These are phyloP conservation scores for Irpex lacteus DNA, from an alignment of 1,284 basidiomycete genomes.

Conservation along the genomic window DNA sequence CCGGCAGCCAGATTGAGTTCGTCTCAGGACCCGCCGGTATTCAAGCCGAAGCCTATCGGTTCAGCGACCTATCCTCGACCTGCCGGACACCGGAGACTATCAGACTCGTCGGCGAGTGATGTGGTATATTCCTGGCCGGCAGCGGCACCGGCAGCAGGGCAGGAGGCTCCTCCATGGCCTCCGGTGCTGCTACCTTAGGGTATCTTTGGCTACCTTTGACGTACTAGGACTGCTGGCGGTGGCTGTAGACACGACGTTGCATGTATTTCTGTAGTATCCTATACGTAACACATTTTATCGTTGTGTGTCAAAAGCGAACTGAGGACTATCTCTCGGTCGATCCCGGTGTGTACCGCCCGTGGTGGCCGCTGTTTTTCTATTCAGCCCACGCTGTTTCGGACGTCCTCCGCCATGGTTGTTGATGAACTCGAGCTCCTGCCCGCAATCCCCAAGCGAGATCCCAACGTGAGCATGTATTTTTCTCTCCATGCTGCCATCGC, in stretches of 20 bases:
- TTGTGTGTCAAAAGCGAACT: background rate
- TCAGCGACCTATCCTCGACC: background rate
- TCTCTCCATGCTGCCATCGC: background rate
- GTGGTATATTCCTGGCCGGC: background rate
- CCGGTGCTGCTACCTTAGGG: background rate
- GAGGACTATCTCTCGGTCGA: background rate
- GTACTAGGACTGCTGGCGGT: background rate
- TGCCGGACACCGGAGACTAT: background rate
- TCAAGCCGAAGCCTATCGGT: conserved; percentile 4
- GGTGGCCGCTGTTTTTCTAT: background rate
- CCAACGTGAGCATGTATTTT: conserved; percentile 3
- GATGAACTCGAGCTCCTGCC: conserved; percentile 2
- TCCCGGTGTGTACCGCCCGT: conserved; percentile 1
- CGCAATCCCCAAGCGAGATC: background rate
- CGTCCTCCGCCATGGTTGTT: conserved; percentile 2
- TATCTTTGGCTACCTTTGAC: background rate
- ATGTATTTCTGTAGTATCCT: background rate
- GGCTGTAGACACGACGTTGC: background rate
- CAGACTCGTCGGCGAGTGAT: background rate
- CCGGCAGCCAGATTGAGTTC: background rate
- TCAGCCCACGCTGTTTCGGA: conserved; percentile 3
- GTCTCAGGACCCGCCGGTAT: background rate
- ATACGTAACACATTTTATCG: background rate
- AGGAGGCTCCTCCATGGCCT: background rate
- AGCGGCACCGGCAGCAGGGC: background rate